phyloP scores from a whole-genome alignment of 495 filamentous ascomycete genomes.

The Schizothecium vesticola region DNA sequence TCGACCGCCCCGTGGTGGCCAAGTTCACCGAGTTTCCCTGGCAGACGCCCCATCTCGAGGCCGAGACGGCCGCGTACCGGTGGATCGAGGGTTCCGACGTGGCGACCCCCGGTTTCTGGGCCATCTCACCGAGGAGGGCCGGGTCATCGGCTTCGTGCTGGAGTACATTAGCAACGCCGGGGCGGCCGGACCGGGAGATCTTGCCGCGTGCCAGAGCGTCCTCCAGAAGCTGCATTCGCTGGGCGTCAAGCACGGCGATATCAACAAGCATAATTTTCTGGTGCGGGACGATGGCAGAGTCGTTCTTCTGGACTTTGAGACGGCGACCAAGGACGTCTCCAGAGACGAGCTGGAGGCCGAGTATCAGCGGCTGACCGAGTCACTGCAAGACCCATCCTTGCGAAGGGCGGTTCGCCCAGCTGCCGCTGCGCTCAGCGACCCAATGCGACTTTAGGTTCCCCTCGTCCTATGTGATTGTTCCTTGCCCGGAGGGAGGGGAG shows the following conservation, averaged over 20 bases:
- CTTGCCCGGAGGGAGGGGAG: too few species aligned
- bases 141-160: constrained; percentile 45
- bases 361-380: background rate
- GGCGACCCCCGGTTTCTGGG: constrained; percentile 38
- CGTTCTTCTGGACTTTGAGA: constrained; percentile 39
- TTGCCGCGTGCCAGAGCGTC: constrained; percentile 25
- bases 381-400: constrained; percentile 5
- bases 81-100: constrained; percentile 35
- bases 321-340: background rate
- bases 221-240: constrained; percentile 33
- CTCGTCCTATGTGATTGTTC: too few species aligned
- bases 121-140: constrained; percentile 39
- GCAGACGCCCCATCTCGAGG: constrained; percentile 37
- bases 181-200: constrained; percentile 29
- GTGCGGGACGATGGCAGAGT: constrained; percentile 20
- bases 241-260: constrained; percentile 40
- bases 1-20: constrained; percentile 27
- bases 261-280: constrained; percentile 45
- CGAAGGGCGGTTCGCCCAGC: background rate
- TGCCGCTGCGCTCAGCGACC: background rate
- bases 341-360: constrained; percentile 6
- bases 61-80: constrained; percentile 39
- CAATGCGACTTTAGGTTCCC: too few species aligned
- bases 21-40: constrained; percentile 41
- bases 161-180: constrained; percentile 29